Percentiles rank a stretch among this genome's conserved stretches.
phyloP scores from a whole-genome alignment of 2,329 filamentous ascomycete species.

The Cytospora piceicola region DNA sequence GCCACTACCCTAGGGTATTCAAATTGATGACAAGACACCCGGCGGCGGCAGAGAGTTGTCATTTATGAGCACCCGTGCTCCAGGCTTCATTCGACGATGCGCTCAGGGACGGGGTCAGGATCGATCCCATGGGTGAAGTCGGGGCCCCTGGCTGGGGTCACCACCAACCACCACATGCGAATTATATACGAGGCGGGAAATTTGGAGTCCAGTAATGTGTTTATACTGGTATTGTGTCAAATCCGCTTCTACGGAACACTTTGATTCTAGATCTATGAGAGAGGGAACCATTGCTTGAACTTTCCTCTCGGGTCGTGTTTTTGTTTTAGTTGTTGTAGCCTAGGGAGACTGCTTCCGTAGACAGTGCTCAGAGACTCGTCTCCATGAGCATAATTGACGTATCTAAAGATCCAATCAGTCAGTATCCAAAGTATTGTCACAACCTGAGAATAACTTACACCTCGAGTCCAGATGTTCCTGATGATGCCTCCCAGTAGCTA shows the following conservation, averaged over 20 bases:
- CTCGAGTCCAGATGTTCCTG: slow-evolving; percentile 3
- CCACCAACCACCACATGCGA: too few species aligned
- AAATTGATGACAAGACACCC: neutral
- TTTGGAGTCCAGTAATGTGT: too few species aligned
- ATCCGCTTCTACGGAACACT: too few species aligned
- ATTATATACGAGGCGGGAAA: too few species aligned
- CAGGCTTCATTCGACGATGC: neutral
- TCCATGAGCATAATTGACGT: slow-evolving; percentile 58
- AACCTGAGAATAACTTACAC: slow-evolving; percentile 13
- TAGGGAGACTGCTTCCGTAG: slow-evolving; percentile 51
- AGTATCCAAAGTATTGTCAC: neutral
- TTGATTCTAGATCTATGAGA: neutral
- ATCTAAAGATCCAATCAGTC: slow-evolving; percentile 31
- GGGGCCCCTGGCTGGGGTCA: too few species aligned
- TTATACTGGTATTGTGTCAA: too few species aligned
- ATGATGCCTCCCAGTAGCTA: slow-evolving; percentile 33
- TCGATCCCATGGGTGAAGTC: too few species aligned
- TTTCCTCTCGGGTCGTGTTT: slow-evolving; percentile 51
- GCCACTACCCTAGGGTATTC: neutral
- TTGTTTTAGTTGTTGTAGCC: slow-evolving; percentile 49
- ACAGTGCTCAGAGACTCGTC: slow-evolving; percentile 45
- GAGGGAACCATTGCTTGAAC: slow-evolving; percentile 39
- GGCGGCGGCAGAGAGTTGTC: neutral
- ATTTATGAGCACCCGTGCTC: slow-evolving; percentile 6
- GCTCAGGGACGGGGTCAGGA: too few species aligned